Base-by-base conservation (phyloP, 768 basidiomycete species). In the Sarcomyxa edulis region DNA sequence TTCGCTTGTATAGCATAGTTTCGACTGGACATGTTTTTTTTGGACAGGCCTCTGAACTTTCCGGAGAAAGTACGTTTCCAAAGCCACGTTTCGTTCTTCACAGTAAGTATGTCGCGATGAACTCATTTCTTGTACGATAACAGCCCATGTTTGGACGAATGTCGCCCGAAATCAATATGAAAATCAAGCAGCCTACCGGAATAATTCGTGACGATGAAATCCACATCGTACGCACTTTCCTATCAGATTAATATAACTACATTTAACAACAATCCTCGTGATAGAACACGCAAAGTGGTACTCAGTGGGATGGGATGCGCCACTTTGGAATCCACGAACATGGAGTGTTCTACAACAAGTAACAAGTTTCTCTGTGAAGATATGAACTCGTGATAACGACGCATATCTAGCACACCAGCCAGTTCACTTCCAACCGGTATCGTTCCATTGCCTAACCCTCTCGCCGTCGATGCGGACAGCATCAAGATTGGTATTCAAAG, bases 241-340 rank as follows among this genome's bases (percentile, higher is more conserved):
- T 22, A 14, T n/a, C 21, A 30, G 19, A 21, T 26, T 10, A 24
- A 19, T 42, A 10, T 27, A 29, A 23, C 20, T 11, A 15, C 18
- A 11, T 23, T 33, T 22, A 2, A 19, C 12, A 38, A 4, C 25
- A 18, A 37, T 28, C 26, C 10, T 30, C 23, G 15, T 42, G n/a
- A 7, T 48, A 83, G 81, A 83, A 84, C 46, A 80, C 81, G 0
- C 82, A 84, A 59, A 80, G 79, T 0, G 78, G 81, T 7, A 69
- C 78, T 4, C 81, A 84, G 47, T 82, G 81, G 81, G 81, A 84
- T 47, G 79, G 81, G 6, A 39, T 82, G 51, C 66, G 71, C 43
- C 79, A 83, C 46, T 77, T 67, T 48, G 77, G 77, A 3, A 43
- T 82, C 28, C 33, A 55, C 0, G 66, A 72, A 11, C 70, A 81